Evolutionary conservation across 345 rosid genomes (phyloP), one percentile per base, ranked within the genome.

Genomic region (Euphorbia tirucalli): DNA sequence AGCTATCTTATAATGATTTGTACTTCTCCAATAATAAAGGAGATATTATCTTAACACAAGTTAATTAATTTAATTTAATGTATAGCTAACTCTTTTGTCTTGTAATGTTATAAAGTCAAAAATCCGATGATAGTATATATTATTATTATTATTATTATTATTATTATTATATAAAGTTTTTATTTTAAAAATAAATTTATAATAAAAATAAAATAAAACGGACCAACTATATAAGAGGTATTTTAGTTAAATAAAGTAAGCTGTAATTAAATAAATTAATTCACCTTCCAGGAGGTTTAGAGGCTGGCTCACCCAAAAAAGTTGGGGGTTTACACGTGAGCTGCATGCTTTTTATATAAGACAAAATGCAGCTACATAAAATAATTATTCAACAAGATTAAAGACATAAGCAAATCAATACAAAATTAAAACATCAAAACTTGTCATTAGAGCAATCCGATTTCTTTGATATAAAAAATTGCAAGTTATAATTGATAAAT

Each of bases 291-390:
- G 43, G 65, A 39, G 55, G 55, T 39, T 57, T 69, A 27, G n/a
- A 44, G 25, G 56, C 2, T 10, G 73, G 28, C 41, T 11, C 3
- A 43, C n/a, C 66, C 30, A 0, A 28, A 18, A 67, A 41, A 58
- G n/a, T 41, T 16, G 43, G 65, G 65, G 37, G 52, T 70, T 70
- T 18, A 58, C 73, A 70, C 56, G 65, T 43, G 66, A 70, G 41
- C 54, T 4, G 43, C 66, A 70, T 70, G 73, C 73, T 43, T 70
- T 19, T 8, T 44, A 25, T 8, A 41, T 69, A 69, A 39, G 72
- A 32, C 37, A 56, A 57, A 1, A 5, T 1, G 7, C 16, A 14
- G n/a, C n/a, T n/a, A 8, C 9, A 57, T 14, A 57, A 0, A 61
- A 27, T 4, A 46, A 65, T 27, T 13, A 25, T 27, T 27, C 31